A percentile compares a stretch with the other conserved stretches of the same genome.
These are phyloP conservation scores for Physaria fendleri DNA, from an alignment of 345 rosid species.

Conservation along the genomic window DNA sequence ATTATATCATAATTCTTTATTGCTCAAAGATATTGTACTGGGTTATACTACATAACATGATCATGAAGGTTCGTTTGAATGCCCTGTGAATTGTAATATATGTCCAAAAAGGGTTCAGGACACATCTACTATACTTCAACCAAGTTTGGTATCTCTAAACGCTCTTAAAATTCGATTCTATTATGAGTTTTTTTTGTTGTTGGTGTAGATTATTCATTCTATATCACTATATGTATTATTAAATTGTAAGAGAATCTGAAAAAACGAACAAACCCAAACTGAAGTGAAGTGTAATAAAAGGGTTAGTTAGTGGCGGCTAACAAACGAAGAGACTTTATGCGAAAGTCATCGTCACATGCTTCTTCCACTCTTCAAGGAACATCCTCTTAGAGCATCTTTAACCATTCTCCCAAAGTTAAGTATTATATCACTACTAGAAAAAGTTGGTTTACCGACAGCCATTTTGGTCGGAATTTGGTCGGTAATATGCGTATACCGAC, in stretches of 20 bases:
- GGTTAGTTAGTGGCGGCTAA: constrained; percentile 28
- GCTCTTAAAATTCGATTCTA: neutral
- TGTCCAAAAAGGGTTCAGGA: neutral
- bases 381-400: constrained; percentile 21
- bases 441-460: no score
- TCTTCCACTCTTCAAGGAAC: constrained; percentile 30
- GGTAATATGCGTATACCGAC: no score
- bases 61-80: neutral
- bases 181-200: neutral
- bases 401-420: constrained; percentile 31
- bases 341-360: constrained; percentile 38
- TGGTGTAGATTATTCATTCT: no score
- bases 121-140: neutral
- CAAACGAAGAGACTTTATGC: constrained; percentile 29
- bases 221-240: neutral
- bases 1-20: neutral
- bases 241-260: neutral
- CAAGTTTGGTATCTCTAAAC: neutral
- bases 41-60: neutral
- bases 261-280: constrained; percentile 10
- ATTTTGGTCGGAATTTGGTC: no score
- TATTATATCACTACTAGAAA: no score
- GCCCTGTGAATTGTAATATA: neutral
- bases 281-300: constrained; percentile 28
- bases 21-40: neutral